A percentile compares a stretch with the other conserved stretches of the same genome.
phyloP scores from a whole-genome alignment of 371 early-diverging fungal species.

The Actinomortierella wolfii region DNA sequence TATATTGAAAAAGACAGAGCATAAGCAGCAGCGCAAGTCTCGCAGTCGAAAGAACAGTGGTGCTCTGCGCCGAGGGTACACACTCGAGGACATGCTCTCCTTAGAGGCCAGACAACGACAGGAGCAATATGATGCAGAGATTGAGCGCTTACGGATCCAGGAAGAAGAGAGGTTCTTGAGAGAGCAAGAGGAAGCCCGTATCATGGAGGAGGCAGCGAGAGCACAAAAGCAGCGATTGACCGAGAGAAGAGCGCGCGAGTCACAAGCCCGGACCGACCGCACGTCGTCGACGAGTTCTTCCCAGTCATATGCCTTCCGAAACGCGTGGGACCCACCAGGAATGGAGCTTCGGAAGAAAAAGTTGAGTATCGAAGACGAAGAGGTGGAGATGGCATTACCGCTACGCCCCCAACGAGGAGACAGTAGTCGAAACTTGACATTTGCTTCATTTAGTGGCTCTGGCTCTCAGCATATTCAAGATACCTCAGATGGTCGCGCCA shows the following conservation, averaged over 20 bases:
- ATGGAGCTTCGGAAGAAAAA: slow-evolving; percentile 29
- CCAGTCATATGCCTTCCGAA: slow-evolving; percentile 29
- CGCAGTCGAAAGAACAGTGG: slow-evolving; percentile 45
- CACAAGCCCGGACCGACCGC: slow-evolving; percentile 9
- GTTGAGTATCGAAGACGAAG: slow-evolving; percentile 42
- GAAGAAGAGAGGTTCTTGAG: slow-evolving; percentile 38
- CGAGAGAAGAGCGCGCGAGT: slow-evolving; percentile 8
- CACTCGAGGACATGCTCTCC: slow-evolving; percentile 41
- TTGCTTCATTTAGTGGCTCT: neutral
- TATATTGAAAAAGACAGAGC: slow-evolving; percentile 42
- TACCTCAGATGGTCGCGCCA: neutral
- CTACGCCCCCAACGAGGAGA: slow-evolving; percentile 20
- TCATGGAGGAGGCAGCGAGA: slow-evolving; percentile 40
- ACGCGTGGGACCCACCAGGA: slow-evolving; percentile 43
- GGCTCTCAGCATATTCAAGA: neutral
- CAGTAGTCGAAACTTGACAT: slow-evolving; percentile 9
- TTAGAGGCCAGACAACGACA: slow-evolving; percentile 39
- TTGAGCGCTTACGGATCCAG: slow-evolving; percentile 20
- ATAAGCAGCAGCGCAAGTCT: slow-evolving; percentile 13
- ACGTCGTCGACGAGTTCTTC: too few relatives aligned
- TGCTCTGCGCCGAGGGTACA: slow-evolving; percentile 39
- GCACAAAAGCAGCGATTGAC: slow-evolving; percentile 12
- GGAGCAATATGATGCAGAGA: slow-evolving; percentile 29
- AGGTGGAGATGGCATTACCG: slow-evolving; percentile 32
- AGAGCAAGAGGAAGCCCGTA: slow-evolving; percentile 41